Base-by-base conservation (phyloP, 192 early-diverging fungal genomes). In the Geranomyces michiganensis region DNA sequence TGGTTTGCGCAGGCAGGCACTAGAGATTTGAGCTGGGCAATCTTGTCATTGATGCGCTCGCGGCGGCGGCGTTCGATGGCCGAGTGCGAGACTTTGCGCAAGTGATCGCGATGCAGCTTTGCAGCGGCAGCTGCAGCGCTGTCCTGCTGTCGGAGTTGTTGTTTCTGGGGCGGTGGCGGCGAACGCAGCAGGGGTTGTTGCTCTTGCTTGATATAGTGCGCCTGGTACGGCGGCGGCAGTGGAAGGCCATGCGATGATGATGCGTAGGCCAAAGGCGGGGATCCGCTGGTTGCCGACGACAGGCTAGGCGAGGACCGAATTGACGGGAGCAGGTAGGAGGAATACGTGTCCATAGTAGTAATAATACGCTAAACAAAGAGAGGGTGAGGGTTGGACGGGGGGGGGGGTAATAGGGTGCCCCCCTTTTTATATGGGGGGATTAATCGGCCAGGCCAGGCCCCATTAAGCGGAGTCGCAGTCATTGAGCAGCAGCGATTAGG, bases 41-140 rank as follows among this genome's bases (percentile, higher is more conserved):
- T 90, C 73, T 91, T 88, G 62, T 89, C 87, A 73, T 96, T 96
- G 71, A 92, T 96, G 29, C 90, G 84, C 65, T 94, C 92, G 27
- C 94, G 89, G 43, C 93, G 87, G 45, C 89, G 80, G 4, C 92
- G 83, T 76, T 96, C 94, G 67, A 93, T 94, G 0, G 87, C 89
- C 21, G 91, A 92, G 60, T 96, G 94, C 2, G 91, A 90, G 13
- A 89, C 84, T 64, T 93, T 93, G 30, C 94, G 86, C 62, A 87
- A 84, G 71, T 81, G 68, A 59, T 94, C 71, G 27, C 70, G 70
- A 29, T 64, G 62, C 6, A 64, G 62, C 44, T 64, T 64, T 5
- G 32, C 62, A 29, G 62, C 62, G 15, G 33, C 27, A 29, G 62
- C 62, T 8, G 33, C 27, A 45, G 58, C 58, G 58, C 30, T 31